Percentiles rank a stretch among this genome's conserved stretches.
Evolutionary conservation across 306 rosid genomes (phyloP).

Genomic region (Fagus crenata): DNA sequence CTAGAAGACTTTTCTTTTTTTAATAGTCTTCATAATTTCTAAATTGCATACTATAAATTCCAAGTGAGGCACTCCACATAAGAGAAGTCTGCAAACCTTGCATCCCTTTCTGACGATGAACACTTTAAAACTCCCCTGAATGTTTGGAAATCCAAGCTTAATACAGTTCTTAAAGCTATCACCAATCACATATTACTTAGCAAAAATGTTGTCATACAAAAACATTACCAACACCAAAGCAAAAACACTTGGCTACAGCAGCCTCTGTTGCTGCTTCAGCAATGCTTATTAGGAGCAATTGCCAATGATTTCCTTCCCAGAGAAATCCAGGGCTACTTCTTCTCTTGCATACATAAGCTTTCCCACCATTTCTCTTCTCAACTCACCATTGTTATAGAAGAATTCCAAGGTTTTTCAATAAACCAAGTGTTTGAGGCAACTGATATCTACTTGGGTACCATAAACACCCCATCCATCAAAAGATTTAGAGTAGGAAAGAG

Average conservation of each 20-base stretch:
- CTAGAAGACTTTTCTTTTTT: no score
- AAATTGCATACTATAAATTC: no score
- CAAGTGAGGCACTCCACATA: no score
- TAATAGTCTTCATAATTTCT: no score
- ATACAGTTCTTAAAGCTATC: no score
- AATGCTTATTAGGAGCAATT: neutral
- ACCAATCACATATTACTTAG: no score
- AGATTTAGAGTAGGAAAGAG: slow-evolving; percentile 26
- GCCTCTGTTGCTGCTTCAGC: neutral
- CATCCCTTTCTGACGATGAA: no score
- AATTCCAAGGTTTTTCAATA: slow-evolving; percentile 4
- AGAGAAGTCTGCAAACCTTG: no score
- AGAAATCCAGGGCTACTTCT: neutral
- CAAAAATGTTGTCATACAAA: neutral
- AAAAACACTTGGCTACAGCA: neutral
- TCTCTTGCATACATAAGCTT: neutral
- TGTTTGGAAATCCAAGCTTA: no score
- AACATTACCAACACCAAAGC: neutral
- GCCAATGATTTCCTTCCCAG: neutral
- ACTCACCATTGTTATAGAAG: slow-evolving; percentile 26
- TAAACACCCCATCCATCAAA: slow-evolving; percentile 8
- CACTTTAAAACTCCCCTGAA: no score
- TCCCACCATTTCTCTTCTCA: slow-evolving; percentile 18
- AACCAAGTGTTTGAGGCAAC: slow-evolving; percentile 37
- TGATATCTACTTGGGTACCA: slow-evolving; percentile 27